Evolutionary conservation across 2,329 filamentous ascomycete species (phyloP), one percentile per base, ranked within the genome.

Genomic region (Emmonsia crescens): DNA sequence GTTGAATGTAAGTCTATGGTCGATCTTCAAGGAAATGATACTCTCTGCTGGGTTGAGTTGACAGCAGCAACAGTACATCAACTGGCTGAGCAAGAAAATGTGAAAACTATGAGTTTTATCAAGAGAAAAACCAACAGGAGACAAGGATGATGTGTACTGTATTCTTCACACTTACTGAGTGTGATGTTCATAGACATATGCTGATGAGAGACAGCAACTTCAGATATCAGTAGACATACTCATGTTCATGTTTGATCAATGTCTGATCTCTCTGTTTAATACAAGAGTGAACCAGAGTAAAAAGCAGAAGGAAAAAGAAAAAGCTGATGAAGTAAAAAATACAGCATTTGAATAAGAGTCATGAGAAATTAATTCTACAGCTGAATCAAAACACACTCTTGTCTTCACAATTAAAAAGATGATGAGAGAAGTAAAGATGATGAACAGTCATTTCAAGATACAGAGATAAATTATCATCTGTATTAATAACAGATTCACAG

Each of bases 111-210:
- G 36, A 44, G 36, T 44, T 2, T 44, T 57, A 29, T 36, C 55
- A 21, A 57, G 44, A 57, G 19, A 57, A 24, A 57, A 57, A 42
- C 55, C 36, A 44, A 44, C 55, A 2, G 55, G 55, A 44, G 55
- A 57, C 36, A 57, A 29, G 24, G 55, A 44, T 10, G 38, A 57
- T 12, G 36, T 57, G 2, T 44, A 57, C 36, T 21, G 38, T 21
- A 57, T 57, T 36, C 55, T 57, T 16, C 24, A 57, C 55, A 44
- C 55, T 14, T 5, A 57, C 55, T 57, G 55, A 36, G 55, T 57
- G 55, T 21, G 36, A 44, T 57, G 55, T n/a, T 5, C 3, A 16
- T 4, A 10, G 24, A 12, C 24, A 44, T 57, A 57, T 21, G 36
- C 55, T 12, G 38, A 57, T 29, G 36, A 57, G 38, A 57, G 55